phyloP scores from a whole-genome alignment of 257 asterid genomes.

The Nicotiana knightiana region DNA sequence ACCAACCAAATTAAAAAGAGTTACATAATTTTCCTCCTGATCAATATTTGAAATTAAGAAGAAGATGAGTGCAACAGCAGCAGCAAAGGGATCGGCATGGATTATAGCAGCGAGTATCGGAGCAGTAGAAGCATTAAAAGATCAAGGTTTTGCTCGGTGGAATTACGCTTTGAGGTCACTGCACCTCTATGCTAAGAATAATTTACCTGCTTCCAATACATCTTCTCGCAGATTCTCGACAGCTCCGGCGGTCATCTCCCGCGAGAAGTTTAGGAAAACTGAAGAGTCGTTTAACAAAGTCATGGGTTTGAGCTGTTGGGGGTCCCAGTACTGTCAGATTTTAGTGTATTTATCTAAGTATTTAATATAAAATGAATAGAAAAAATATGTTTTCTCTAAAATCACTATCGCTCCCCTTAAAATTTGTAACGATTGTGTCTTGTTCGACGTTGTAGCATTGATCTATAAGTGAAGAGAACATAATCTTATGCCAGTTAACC shows the following conservation, averaged over 20 bases:
- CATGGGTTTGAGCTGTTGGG: slow-evolving; percentile 18
- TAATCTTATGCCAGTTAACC: background rate
- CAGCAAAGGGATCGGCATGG: slow-evolving; percentile 23
- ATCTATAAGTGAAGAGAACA: background rate
- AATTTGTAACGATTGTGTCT: background rate
- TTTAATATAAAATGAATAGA: background rate
- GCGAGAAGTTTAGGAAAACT: background rate
- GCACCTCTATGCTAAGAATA: slow-evolving; percentile 18
- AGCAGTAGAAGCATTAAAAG: slow-evolving; percentile 25
- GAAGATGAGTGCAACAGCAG: slow-evolving; percentile 16
- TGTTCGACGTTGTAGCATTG: background rate
- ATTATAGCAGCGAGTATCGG: slow-evolving; percentile 24
- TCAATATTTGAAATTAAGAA: background rate
- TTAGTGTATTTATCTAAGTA: background rate
- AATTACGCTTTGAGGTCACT: slow-evolving; percentile 14
- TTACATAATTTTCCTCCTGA: background rate
- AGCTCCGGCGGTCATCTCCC: background rate
- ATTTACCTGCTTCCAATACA: background rate
- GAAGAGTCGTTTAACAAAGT: slow-evolving; percentile 16
- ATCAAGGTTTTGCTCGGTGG: slow-evolving; percentile 29
- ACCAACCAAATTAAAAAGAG: background rate
- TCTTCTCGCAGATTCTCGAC: background rate
- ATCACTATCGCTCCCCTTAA: background rate
- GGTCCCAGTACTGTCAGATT: slow-evolving; percentile 17
- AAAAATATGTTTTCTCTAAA: no score